Base-by-base conservation (phyloP, 1,284 basidiomycete species). In the Mrakiaceae sp. region DNA sequence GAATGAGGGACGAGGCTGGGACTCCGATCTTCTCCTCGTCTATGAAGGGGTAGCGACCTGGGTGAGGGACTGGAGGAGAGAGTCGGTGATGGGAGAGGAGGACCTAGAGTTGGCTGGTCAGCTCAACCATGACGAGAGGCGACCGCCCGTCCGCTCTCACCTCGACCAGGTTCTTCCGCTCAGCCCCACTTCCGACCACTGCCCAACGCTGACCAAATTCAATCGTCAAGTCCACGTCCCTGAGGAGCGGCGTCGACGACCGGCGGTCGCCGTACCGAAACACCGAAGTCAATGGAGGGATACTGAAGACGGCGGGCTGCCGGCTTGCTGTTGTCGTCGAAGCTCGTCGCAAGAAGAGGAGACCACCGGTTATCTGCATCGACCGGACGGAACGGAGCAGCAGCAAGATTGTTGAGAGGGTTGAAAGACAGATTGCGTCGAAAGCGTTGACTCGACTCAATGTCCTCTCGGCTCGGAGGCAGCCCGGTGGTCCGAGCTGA, bases 21-120 rank as follows among this genome's bases (percentile, higher is more conserved):
- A 70, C 62, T 3, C 73, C 61, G 4, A 76, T 78, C 27, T 27
- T 27, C 27, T 27, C 27, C 56, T 89, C 78, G 70, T 86, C 84
- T 0, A 90, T 90, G 70, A 87, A 90, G 9, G 88, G 78, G 12
- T 62, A 58, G 3, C 65, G 61, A 0, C 89, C 88, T 2, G 79
- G 79, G 1, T 83, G 79, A 7, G 83, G 81, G 78, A 56, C 79
- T 67, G 11, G 50, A 4, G 88, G 87, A 14, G 80, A 73, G 58
- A 91, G 81, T 3, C 86, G 80, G 55, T 86, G 81, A 66, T 87
- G 81, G 1, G 86, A 86, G 4, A 84, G 78, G 14, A 91, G 78
- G 3, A 84, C 83, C 87, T 88, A 43, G 40, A 58, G 5, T 9
- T 16, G 44, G 44, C 47, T 16, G 14, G 43, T 43, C 42, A 56